phyloP scores from a whole-genome alignment of 768 basidiomycete species.

The Pisolithus microcarpus region DNA sequence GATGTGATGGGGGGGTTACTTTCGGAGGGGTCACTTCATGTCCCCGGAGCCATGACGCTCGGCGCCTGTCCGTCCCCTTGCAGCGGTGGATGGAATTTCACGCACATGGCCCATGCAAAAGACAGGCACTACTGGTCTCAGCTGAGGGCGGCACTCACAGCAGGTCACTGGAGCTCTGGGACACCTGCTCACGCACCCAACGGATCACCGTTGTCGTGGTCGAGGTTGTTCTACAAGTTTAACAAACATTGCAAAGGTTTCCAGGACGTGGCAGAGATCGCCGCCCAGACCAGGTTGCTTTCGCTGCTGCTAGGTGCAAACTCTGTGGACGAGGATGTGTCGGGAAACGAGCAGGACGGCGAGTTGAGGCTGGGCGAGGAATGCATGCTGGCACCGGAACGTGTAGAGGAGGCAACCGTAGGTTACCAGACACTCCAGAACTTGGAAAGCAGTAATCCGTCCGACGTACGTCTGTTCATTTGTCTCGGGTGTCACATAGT shows the following conservation, averaged over 20 bases:
- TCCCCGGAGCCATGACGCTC: no score
- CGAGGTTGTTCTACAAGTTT: constrained; percentile 77
- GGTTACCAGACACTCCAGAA: constrained; percentile 51
- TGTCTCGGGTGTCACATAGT: not conserved
- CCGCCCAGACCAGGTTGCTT: constrained; percentile 58
- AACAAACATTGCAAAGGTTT: constrained; percentile 72
- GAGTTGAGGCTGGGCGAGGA: constrained; percentile 41
- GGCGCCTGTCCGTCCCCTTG: no score
- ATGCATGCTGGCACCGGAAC: constrained; percentile 47
- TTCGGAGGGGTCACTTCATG: no score
- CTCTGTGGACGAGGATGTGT: constrained; percentile 49
- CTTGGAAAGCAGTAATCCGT: constrained; percentile 37
- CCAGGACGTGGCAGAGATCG: constrained; percentile 55
- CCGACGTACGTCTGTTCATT: constrained; percentile 45
- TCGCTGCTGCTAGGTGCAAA: constrained; percentile 47
- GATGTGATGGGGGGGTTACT: no score
- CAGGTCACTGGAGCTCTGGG: constrained; percentile 63
- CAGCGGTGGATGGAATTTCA: not conserved
- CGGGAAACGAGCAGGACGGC: constrained; percentile 36
- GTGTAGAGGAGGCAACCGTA: constrained; percentile 47
- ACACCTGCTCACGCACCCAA: constrained; percentile 55
- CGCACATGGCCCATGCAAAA: constrained; percentile 43
- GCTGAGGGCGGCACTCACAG: constrained; percentile 60
- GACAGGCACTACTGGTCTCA: constrained; percentile 76
- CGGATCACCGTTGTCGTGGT: constrained; percentile 55